Evolutionary conservation across 768 basidiomycete genomes (phyloP), one percentile per base, ranked within the genome.

Genomic region (Bullera alba): DNA sequence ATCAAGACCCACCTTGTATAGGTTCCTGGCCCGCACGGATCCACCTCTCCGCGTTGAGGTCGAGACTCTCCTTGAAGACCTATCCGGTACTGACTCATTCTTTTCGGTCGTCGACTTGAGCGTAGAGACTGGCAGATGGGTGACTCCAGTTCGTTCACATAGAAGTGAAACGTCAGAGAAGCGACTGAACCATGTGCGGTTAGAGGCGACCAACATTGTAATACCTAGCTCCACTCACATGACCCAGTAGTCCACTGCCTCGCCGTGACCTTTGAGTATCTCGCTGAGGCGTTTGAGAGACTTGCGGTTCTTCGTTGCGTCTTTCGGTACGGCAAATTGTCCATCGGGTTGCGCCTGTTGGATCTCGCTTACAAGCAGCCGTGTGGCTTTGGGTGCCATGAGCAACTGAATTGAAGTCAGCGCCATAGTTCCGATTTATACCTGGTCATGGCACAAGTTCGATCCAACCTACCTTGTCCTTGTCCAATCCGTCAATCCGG

Each of bases 161-260:
- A 90, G 80, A 30, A 99, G 74, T 4, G 90, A 84, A 39, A 99
- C 93, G 65, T 99, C 95, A 49, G 91, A 92, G 77, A 99, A 96
- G 14, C 84, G 81, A 1, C 72, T 73, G 48, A 25, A 10, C 30
- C 22, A 46, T 37, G 22, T 2, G 8, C 30, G 30, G 15, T 10
- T 8, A 21, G 14, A 36, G 28, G 19, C 19, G 37, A 21, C 7
- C 37, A 21, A 39, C 25, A 5, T 10, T 6, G 32, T n/a, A n/a
- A n/a, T n/a, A n/a, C n/a, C n/a, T n/a, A n/a, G n/a, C 53, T n/a
- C 25, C 15, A 53, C 72, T 63, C 42, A 69, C 71, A 99, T 87
- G 48, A 92, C 78, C 95, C 95, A 99, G 37, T 90, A 66, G 61
- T 99, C 93, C 65, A 84, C 83, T 76, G 85, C 87, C 27, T 84